Evolutionary conservation across 2,329 filamentous ascomycete genomes (phyloP).

Genomic region (Fusarium sp.): DNA sequence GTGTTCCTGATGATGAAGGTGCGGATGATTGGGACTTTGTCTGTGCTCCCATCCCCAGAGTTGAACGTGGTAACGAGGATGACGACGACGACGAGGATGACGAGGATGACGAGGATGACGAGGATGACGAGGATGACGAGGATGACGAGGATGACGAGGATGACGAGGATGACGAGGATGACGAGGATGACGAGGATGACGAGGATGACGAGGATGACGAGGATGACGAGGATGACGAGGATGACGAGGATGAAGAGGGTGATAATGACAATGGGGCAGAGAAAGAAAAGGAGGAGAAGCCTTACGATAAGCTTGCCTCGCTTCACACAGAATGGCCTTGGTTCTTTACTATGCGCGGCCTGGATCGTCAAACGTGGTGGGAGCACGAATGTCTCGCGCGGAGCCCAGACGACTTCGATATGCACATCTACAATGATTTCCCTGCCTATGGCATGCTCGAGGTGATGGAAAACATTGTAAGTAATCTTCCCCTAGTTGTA

Average conservation of each 20-base stretch:
- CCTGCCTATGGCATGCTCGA: conserved; percentile 57
- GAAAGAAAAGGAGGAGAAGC: not conserved
- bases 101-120: not conserved
- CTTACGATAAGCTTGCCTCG: conserved; percentile 34
- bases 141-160: not conserved
- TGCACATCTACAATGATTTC: conserved; percentile 61
- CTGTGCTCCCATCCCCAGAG: conserved; percentile 10
- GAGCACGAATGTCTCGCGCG: conserved; percentile 35
- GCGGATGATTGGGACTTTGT: conserved; percentile 43
- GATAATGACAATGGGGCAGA: not conserved
- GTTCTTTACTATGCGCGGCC: conserved; percentile 34
- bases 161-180: not conserved
- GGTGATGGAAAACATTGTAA: conserved; percentile 56
- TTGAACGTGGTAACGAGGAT: not conserved
- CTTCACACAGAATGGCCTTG: conserved; percentile 37
- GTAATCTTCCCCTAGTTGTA: not conserved
- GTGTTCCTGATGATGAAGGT: conserved; percentile 31
- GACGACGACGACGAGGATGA: not conserved
- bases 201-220: not conserved
- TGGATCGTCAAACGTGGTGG: conserved; percentile 40
- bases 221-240: not conserved
- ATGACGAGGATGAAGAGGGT: not conserved
- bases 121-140: not conserved
- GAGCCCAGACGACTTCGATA: conserved; percentile 56
- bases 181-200: not conserved